These are phyloP conservation scores for Ceratobasidium papillatum DNA, from an alignment of 1,284 basidiomycete genomes.

Conservation along the genomic window DNA sequence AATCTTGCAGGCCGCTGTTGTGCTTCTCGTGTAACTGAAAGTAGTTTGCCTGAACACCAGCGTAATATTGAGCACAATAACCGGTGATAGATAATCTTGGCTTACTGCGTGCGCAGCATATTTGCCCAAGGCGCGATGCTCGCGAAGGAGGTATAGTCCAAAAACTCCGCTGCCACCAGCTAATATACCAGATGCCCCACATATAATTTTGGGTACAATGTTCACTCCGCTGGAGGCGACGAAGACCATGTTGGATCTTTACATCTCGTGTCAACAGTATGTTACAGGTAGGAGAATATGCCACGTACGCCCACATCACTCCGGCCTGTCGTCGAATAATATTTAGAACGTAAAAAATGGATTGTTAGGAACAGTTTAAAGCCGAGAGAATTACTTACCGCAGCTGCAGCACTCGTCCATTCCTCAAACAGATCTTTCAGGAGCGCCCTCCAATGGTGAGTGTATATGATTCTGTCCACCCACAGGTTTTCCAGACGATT, in stretches of 20 bases:
- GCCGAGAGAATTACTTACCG: neutral
- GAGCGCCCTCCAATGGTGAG: constrained; percentile 38
- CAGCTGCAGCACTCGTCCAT: constrained; percentile 26
- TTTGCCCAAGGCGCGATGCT: constrained; percentile 34
- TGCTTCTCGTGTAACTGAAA: constrained; percentile 33
- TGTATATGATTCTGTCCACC: constrained; percentile 38
- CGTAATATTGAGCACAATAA: neutral
- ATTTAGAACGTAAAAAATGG: neutral
- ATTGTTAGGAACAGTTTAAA: neutral
- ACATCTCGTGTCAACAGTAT: neutral
- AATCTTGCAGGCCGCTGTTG: constrained; percentile 16
- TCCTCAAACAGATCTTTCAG: constrained; percentile 23
- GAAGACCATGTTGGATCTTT: constrained; percentile 35
- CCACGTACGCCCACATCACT: constrained; percentile 38
- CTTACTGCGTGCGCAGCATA: constrained; percentile 37
- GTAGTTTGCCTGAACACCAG: constrained; percentile 37
- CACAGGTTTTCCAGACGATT: constrained; percentile 36
- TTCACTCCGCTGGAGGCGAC: constrained; percentile 13
- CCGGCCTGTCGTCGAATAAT: constrained; percentile 11
- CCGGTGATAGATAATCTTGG: too few species aligned
- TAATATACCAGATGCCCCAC: constrained; percentile 17
- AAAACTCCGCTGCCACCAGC: constrained; percentile 22
- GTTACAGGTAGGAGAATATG: neutral
- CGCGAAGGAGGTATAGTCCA: constrained; percentile 15
- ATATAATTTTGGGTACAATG: constrained; percentile 15